These are phyloP conservation scores for Tuber indicum DNA, from an alignment of 495 filamentous ascomycete genomes.

Conservation along the genomic window DNA sequence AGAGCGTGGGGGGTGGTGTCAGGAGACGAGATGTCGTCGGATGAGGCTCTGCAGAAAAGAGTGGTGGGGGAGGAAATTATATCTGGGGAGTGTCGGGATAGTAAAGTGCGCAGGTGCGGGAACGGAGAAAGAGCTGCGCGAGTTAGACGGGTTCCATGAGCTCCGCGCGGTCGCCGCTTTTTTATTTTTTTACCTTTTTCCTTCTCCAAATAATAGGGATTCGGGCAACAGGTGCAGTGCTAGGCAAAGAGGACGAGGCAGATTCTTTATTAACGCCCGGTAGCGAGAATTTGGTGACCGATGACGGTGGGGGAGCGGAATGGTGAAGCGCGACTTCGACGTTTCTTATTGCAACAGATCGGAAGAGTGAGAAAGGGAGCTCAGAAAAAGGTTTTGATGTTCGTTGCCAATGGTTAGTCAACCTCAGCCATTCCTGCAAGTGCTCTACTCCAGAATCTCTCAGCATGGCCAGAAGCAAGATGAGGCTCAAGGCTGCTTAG, in stretches of 20 bases:
- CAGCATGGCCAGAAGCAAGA: slow-evolving; percentile 16
- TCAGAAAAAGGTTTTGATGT: slow-evolving; percentile 33
- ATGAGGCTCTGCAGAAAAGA: slow-evolving; percentile 78
- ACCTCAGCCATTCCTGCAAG: slow-evolving; percentile 24
- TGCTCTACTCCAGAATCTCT: slow-evolving; percentile 21
- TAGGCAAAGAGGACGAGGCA: not conserved
- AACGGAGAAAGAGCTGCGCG: slow-evolving; percentile 25
- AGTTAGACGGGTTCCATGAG: slow-evolving; percentile 33
- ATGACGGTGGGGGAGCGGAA: slow-evolving; percentile 23
- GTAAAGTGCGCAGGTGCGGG: not conserved
- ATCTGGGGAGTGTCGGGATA: slow-evolving; percentile 54
- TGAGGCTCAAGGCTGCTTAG: slow-evolving; percentile 26
- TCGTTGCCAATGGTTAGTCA: not conserved
- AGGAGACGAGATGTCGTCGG: slow-evolving; percentile 53
- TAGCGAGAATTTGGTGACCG: slow-evolving; percentile 29
- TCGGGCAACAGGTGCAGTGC: not conserved
- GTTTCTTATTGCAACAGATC: slow-evolving; percentile 34
- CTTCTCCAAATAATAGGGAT: not conserved
- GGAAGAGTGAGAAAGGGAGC: slow-evolving; percentile 30
- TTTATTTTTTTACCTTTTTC: not conserved
- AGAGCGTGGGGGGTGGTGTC: slow-evolving; percentile 67
- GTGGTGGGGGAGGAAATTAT: slow-evolving; percentile 55
- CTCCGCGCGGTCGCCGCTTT: not conserved
- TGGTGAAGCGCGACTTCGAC: slow-evolving; percentile 36
- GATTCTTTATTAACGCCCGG: slow-evolving; percentile 26